Conservation (phyloP, 192 early-diverging fungal species). For the Dispira simplex region DNA sequence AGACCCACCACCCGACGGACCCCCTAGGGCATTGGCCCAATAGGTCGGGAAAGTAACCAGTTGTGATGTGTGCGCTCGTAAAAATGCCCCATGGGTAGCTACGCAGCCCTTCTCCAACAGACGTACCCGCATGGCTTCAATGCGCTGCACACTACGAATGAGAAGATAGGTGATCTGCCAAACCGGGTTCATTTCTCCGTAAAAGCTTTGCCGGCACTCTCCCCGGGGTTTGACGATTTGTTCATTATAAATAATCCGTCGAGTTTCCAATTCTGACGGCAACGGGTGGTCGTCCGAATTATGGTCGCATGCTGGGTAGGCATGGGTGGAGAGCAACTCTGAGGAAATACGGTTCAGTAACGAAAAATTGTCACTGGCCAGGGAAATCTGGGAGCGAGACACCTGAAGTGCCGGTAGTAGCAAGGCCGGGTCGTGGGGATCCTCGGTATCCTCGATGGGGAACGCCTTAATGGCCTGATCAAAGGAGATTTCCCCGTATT, state of each 20-base stretch:
- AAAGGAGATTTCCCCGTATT: conserved; percentile 32
- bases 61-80: neutral
- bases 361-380: conserved; percentile 43
- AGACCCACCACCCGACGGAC: too few relatives aligned
- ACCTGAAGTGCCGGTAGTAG: conserved; percentile 51
- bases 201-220: conserved; percentile 36
- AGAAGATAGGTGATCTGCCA: conserved; percentile 41
- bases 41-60: neutral
- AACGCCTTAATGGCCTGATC: conserved; percentile 28
- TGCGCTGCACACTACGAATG: conserved; percentile 32
- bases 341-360: conserved; percentile 50
- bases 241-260: conserved; percentile 50
- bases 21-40: neutral
- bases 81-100: conserved; percentile 25
- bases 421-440: conserved; percentile 42
- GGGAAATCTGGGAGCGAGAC: conserved; percentile 41
- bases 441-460: conserved; percentile 34
- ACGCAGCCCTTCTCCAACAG: conserved; percentile 29
- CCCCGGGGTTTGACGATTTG: conserved; percentile 34
- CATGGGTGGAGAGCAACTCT: conserved; percentile 51
- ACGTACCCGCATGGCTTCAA: conserved; percentile 32
- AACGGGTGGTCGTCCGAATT: conserved; percentile 41
- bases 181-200: conserved; percentile 40
- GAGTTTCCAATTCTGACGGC: conserved; percentile 53
- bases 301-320: conserved; percentile 55